Conservation (phyloP, 2,329 filamentous ascomycete genomes). For the Chrysoporthe cubensis region DNA sequence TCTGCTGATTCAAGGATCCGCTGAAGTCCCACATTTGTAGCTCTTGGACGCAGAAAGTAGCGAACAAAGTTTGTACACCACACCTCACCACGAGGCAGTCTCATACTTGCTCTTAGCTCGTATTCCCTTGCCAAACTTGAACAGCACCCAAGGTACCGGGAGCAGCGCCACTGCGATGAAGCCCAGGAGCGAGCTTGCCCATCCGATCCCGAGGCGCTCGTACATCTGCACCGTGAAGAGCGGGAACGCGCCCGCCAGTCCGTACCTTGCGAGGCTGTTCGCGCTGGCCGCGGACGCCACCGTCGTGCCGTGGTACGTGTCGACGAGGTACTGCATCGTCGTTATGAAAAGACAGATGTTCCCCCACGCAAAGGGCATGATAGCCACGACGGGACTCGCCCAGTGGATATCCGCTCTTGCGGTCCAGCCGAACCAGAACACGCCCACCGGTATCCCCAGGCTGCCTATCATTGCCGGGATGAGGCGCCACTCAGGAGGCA, state of each 20-base stretch:
- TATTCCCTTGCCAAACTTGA: conserved; percentile 50
- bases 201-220: conserved; percentile 46
- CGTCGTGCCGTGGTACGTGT: conserved; percentile 58
- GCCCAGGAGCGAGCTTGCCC: conserved; percentile 52
- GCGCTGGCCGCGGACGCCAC: conserved; percentile 64
- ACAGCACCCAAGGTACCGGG: conserved; percentile 58
- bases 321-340: conserved; percentile 55
- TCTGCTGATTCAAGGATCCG: no score
- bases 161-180: conserved; percentile 53
- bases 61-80: background rate
- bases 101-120: conserved; percentile 46
- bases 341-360: conserved; percentile 63
- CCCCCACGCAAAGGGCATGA: conserved; percentile 62
- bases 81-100: conserved; percentile 33
- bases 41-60: background rate
- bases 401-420: conserved; percentile 50
- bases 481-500: conserved; percentile 60
- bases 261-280: conserved; percentile 61
- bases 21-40: background rate
- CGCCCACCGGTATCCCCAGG: conserved; percentile 52
- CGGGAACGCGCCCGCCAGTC: conserved; percentile 60
- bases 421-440: conserved; percentile 67
- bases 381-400: conserved; percentile 54
- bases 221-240: conserved; percentile 64
- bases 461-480: conserved; percentile 63